Base-by-base conservation (phyloP, 305 asterid species). In the Fraxinus xanthoxyloides region DNA sequence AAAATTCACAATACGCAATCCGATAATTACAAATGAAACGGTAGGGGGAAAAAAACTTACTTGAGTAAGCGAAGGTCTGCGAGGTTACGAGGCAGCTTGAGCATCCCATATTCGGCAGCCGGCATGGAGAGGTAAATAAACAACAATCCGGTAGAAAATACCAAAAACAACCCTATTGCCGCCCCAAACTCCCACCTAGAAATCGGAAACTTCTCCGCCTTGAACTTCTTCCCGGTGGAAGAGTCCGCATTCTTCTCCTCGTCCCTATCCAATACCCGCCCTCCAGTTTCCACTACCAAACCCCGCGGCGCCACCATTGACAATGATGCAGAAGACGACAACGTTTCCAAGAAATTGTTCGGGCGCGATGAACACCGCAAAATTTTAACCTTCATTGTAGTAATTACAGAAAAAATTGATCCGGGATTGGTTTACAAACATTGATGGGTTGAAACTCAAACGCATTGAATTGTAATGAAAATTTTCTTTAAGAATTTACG, bases 111-210 rank as follows among this genome's bases (percentile, higher is more conserved):
- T 81, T 91, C 96, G 15, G 97, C 87, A 46, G 92, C 89, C 32
- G 98, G 98, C 98, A 94, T 92, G 82, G 99, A 90, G 79, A 95
- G 85, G 90, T 95, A 95, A 84, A 94, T 85, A 86, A 91, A 94
- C 77, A 91, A 48, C 84, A 95, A 77, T 12, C 97, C 99, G 9
- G 88, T 77, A 0, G 91, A 88, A 40, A 90, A 95, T 9, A 94
- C 84, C 87, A 90, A 77, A 85, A 94, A 90, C 40, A 94, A 90
- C 54, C 93, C 97, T 31, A 95, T 46, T 73, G 89, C 97, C 80
- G 87, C 91, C 38, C 89, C 89, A 51, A 91, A 91, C 83, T 95
- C 97, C 95, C 95, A 94, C 61, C 91, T 87, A 10, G 92, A 91
- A 40, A 94, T 82, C 38, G 94, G 93, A 77, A 88, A 87, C 80